phyloP scores from a whole-genome alignment of 139 green algal genomes.

The Eudorina sp. region DNA sequence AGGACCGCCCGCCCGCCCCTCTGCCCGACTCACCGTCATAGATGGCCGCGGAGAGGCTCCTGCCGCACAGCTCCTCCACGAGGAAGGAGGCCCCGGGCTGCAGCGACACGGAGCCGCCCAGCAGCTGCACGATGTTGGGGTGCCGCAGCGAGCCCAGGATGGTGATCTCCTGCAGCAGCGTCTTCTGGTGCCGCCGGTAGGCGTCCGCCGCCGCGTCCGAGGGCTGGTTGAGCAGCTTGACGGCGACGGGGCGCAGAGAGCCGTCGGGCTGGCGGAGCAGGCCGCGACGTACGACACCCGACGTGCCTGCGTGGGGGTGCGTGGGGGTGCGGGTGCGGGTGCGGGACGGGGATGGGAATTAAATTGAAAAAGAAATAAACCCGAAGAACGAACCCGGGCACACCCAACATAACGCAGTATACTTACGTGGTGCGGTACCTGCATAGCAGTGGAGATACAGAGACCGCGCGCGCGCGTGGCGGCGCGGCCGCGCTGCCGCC shows the following conservation, averaged over 20 bases:
- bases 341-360: not conserved
- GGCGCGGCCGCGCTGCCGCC: too few species aligned
- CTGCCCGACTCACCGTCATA: not conserved
- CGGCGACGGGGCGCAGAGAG: conserved; percentile 14
- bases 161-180: conserved; percentile 48
- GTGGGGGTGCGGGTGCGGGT: not conserved
- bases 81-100: conserved; percentile 27
- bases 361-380: not conserved
- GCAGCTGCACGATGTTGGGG: conserved; percentile 36
- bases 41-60: conserved; percentile 4
- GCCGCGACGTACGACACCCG: conserved; percentile 38
- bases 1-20: not conserved
- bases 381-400: too few species aligned
- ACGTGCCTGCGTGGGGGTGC: conserved; percentile 11
- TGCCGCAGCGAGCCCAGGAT: conserved; percentile 40
- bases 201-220: conserved; percentile 4
- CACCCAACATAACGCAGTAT: too few species aligned
- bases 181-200: conserved; percentile 33
- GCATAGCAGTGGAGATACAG: too few species aligned
- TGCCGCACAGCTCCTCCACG: conserved; percentile 46
- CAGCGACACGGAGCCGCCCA: conserved; percentile 26
- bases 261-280: not conserved
- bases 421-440: too few species aligned
- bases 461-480: too few species aligned
- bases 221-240: conserved; percentile 44